A percentile compares a stretch with the other conserved stretches of the same genome.
Evolutionary conservation across 1,284 basidiomycete species (phyloP).

Genomic region (Chalciporus sp.): DNA sequence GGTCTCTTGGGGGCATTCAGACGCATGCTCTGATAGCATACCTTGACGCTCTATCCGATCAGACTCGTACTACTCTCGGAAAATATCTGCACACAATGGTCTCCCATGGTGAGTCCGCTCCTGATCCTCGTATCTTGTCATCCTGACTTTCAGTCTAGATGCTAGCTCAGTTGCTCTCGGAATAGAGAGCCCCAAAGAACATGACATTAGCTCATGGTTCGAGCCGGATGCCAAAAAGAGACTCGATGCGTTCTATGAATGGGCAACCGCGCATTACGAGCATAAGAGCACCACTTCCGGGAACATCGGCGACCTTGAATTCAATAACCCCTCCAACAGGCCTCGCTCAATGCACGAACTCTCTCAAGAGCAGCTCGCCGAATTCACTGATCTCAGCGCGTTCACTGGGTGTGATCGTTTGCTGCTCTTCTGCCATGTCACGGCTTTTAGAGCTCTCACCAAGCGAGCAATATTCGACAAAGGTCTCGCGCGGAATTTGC

Average conservation of each 20-base stretch:
- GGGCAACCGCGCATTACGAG: slow-evolving; percentile 17
- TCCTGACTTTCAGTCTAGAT: slow-evolving; percentile 9
- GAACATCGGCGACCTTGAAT: slow-evolving; percentile 26
- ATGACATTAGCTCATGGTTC: background rate
- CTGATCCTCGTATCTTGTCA: background rate
- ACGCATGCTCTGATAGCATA: slow-evolving; percentile 19
- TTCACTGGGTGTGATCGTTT: slow-evolving; percentile 1
- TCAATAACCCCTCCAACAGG: slow-evolving; percentile 3
- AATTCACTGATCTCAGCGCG: slow-evolving; percentile 14
- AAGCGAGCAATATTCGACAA: slow-evolving; percentile 28
- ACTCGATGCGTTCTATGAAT: slow-evolving; percentile 18
- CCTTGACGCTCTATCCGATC: slow-evolving; percentile 16
- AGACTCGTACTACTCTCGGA: slow-evolving; percentile 11
- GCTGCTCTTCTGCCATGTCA: slow-evolving; percentile 10
- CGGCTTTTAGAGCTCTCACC: slow-evolving; percentile 7
- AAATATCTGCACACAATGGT: slow-evolving; percentile 29
- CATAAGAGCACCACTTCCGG: slow-evolving; percentile 21
- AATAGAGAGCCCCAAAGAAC: background rate
- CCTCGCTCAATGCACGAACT: slow-evolving; percentile 22
- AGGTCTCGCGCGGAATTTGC: slow-evolving; percentile 13
- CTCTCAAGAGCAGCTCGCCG: slow-evolving; percentile 16
- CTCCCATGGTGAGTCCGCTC: slow-evolving; percentile 19
- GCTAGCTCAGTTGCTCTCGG: slow-evolving; percentile 1
- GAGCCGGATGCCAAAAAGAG: slow-evolving; percentile 15
- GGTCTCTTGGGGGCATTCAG: slow-evolving; percentile 26